phyloP scores from a whole-genome alignment of 1,284 basidiomycete genomes.

The Sporisorium iseilematis-ciliati region DNA sequence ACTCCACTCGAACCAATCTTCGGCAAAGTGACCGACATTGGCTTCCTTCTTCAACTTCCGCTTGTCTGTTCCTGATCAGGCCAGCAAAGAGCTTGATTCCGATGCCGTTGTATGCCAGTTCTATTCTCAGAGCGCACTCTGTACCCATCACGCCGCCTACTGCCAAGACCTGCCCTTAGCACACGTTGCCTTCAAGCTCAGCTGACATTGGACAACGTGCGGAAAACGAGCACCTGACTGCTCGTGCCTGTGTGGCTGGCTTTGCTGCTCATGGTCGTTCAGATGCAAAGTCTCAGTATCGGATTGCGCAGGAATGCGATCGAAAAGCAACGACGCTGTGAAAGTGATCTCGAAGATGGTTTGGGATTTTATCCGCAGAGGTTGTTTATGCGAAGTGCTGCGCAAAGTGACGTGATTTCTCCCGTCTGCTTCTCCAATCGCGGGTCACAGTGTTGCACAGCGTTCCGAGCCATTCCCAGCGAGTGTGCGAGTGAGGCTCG shows the following conservation, averaged over 20 bases:
- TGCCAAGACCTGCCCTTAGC: background rate
- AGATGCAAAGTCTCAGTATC: too few relatives aligned
- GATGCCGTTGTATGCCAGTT: background rate
- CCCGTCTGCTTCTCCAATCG: too few relatives aligned
- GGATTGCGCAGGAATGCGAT: too few relatives aligned
- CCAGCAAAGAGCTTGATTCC: background rate
- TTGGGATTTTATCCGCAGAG: background rate
- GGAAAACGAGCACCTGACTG: background rate
- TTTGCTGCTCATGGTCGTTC: too few relatives aligned
- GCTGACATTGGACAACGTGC: background rate
- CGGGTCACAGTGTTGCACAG: too few relatives aligned
- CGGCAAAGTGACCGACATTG: background rate
- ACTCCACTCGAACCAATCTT: background rate
- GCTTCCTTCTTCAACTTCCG: background rate
- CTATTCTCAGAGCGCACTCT: background rate
- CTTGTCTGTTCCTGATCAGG: constrained; percentile 4
- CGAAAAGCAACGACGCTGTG: background rate
- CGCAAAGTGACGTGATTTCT: constrained; percentile 8
- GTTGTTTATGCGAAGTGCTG: background rate
- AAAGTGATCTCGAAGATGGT: background rate
- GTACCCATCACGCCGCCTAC: background rate
- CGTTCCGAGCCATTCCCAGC: too few relatives aligned
- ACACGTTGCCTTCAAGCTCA: background rate
- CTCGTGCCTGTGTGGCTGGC: background rate
- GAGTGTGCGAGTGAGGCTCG: too few relatives aligned